Percentiles rank a stretch among this genome's conserved stretches.
Evolutionary conservation across 164 flowering plant genomes (phyloP).

Genomic region (Tetracentron sinense): DNA sequence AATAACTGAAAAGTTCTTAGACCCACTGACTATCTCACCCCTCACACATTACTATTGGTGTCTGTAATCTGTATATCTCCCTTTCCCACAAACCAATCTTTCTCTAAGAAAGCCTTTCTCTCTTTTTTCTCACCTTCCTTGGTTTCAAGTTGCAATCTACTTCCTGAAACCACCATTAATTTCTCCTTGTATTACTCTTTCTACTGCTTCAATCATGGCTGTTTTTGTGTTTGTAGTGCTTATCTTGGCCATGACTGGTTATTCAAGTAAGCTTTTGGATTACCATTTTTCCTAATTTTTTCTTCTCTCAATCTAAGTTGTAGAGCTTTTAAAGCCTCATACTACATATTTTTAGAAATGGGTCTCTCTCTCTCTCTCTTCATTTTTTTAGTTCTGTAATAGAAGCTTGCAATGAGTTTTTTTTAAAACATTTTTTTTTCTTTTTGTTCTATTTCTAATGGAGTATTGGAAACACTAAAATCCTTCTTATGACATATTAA

Average conservation of each 20-base stretch:
- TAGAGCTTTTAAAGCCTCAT: background rate
- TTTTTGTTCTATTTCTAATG: background rate
- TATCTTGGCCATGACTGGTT: constrained; percentile 28
- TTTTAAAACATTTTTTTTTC: background rate
- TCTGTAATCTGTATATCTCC: constrained; percentile 12
- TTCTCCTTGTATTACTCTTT: background rate
- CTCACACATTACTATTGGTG: background rate
- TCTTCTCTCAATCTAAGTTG: background rate
- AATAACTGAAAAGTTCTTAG: background rate
- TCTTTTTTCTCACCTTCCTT: background rate
- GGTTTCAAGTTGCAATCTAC: background rate
- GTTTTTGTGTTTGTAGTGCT: constrained; percentile 17
- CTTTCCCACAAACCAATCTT: background rate
- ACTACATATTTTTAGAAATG: background rate
- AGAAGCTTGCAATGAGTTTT: background rate
- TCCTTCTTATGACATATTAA: background rate
- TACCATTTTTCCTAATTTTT: background rate
- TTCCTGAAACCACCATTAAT: background rate
- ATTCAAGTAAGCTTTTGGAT: constrained; percentile 24
- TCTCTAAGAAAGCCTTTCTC: background rate
- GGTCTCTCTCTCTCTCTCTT: background rate
- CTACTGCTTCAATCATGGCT: constrained; percentile 20
- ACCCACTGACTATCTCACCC: background rate
- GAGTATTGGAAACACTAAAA: no score
- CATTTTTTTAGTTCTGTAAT: background rate